Evolutionary conservation across 176 grass and related monocot species (phyloP), one percentile per base, ranked within the genome.

Genomic region (Carex littledalei): DNA sequence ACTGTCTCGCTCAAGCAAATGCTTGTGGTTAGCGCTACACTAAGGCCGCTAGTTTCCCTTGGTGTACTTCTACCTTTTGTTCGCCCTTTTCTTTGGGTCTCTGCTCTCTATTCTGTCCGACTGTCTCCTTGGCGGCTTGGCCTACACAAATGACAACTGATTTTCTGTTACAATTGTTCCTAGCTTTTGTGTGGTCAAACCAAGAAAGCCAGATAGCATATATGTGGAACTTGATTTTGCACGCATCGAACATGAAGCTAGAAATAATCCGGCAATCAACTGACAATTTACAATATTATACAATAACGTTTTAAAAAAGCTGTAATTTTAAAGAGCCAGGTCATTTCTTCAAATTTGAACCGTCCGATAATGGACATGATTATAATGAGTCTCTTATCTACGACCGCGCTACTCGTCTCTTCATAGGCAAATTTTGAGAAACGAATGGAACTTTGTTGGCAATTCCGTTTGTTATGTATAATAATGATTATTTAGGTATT

Each of bases 11-110:
- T 37, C 13, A 8, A 69, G 11, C 63, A 37, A 69, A 8, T 47
- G 31, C 15, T 64, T 43, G 60, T 67, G 60, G 59, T 15, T 22
- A 83, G 21, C 9, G n/a, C 24, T 29, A 83, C 63, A 64, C 59
- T 82, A 17, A 82, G 61, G 61, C 37, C 4, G 80, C 80, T 18
- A 82, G 47, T 52, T 52, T 50, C 31, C 63, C 61, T 61, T 67
- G 14, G 80, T 16, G 80, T 82, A 49, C 13, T 82, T 82, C 1
- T 35, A 37, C 34, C 45, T 76, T 47, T n/a, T 31, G 17, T 62
- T 62, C n/a, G 7, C 5, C 11, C 12, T 75, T 53, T 41, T 26
- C 21, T 52, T 67, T 60, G 32, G 56, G 63, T 81, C 41, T 18
- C 45, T 52, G 56, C 43, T 81, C 41, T 18, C 45, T 52, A 67